A percentile compares a stretch with the other conserved stretches of the same genome.
Evolutionary conservation across 345 rosid genomes (phyloP).

Genomic region (Combretum micranthum): DNA sequence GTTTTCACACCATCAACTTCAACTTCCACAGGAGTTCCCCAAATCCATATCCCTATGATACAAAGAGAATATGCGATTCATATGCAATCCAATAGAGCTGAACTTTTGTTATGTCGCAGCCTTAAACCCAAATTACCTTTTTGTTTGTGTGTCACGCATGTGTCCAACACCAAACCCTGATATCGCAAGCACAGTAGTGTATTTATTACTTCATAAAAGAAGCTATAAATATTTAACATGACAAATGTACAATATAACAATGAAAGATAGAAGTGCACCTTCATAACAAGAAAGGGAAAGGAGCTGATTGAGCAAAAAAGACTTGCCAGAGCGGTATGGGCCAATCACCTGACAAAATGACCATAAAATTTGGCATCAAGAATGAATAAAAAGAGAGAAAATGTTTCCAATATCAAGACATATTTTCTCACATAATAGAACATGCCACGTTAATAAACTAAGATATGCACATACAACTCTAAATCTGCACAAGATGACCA

Average conservation of each 20-base stretch:
- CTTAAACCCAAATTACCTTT: slow-evolving; percentile 44
- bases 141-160: slow-evolving; percentile 99
- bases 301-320: slow-evolving; percentile 96
- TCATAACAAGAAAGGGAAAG: slow-evolving; percentile 97
- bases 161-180: slow-evolving; percentile 99
- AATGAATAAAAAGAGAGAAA: neutral
- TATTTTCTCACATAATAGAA: too few species aligned
- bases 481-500: too few species aligned
- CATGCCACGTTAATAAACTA: too few species aligned
- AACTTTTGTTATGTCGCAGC: too few species aligned
- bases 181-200: neutral
- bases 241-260: neutral
- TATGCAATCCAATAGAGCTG: neutral
- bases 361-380: slow-evolving; percentile 6
- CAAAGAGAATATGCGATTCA: slow-evolving; percentile 7
- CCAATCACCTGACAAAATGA: slow-evolving; percentile 81
- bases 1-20: slow-evolving; percentile 73
- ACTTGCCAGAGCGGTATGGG: slow-evolving; percentile 98
- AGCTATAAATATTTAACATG: neutral
- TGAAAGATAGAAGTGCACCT: slow-evolving; percentile 41
- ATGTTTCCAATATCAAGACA: too few species aligned
- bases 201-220: neutral
- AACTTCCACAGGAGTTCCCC: slow-evolving; percentile 87
- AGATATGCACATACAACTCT: too few species aligned
- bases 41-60: slow-evolving; percentile 87